phyloP scores from a whole-genome alignment of 331 rosid species.

The Acacia concinna region DNA sequence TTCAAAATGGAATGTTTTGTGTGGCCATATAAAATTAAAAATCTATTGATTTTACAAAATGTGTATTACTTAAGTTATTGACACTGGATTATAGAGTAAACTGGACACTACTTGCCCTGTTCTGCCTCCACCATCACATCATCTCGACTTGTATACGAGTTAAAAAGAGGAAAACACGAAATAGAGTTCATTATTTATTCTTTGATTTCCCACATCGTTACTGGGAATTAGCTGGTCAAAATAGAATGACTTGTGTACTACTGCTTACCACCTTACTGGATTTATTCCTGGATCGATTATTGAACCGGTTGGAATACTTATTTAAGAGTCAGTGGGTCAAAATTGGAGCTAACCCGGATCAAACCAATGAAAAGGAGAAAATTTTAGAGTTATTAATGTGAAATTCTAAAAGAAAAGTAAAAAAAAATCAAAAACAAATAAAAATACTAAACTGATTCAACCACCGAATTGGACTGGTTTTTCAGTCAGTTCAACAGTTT shows the following conservation, averaged over 20 bases:
- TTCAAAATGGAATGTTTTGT: slow-evolving; percentile 17
- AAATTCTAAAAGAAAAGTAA: too few relatives aligned
- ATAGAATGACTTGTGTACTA: not conserved
- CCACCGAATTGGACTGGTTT: too few relatives aligned
- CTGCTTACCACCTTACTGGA: not conserved
- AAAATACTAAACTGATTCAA: too few relatives aligned
- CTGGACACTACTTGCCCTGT: not conserved
- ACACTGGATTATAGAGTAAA: slow-evolving; percentile 18
- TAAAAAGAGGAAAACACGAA: not conserved
- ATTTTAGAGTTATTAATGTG: too few relatives aligned
- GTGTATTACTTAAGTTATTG: slow-evolving; percentile 22
- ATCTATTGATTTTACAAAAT: slow-evolving; percentile 22
- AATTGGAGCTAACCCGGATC: too few relatives aligned
- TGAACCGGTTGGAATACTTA: too few relatives aligned
- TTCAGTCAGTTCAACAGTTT: too few relatives aligned
- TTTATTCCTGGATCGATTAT: too few relatives aligned
- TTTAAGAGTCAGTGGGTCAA: too few relatives aligned
- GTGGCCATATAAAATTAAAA: slow-evolving; percentile 12
- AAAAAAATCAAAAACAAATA: too few relatives aligned
- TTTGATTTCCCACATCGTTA: not conserved
- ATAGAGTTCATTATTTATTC: slow-evolving; percentile 10
- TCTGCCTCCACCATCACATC: not conserved
- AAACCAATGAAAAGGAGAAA: too few relatives aligned
- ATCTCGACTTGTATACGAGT: slow-evolving; percentile 12
- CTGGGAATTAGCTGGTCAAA: not conserved